Evolutionary conservation across 2,329 filamentous ascomycete genomes (phyloP).

Genomic region (Pyricularia sp.): DNA sequence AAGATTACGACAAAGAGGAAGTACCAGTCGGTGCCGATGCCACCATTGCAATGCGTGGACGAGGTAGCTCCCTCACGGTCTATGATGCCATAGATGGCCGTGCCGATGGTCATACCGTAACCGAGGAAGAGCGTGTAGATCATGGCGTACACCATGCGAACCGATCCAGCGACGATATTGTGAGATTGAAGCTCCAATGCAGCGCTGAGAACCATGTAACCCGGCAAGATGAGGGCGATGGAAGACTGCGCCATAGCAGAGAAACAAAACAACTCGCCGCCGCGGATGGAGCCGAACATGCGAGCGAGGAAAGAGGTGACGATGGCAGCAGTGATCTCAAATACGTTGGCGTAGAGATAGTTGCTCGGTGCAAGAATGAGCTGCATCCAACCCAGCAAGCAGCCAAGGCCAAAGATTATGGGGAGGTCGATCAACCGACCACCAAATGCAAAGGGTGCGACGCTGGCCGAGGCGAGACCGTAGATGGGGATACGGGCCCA

Average conservation of each 20-base stretch:
- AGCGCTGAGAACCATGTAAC: slow-evolving; percentile 52
- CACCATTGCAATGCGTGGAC: slow-evolving; percentile 28
- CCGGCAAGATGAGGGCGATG: slow-evolving; percentile 65
- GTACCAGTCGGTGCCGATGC: slow-evolving; percentile 32
- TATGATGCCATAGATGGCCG: slow-evolving; percentile 52
- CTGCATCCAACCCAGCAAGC: slow-evolving; percentile 64
- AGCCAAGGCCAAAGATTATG: slow-evolving; percentile 66
- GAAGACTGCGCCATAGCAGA: slow-evolving; percentile 64
- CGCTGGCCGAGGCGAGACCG: slow-evolving; percentile 64
- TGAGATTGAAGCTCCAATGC: slow-evolving; percentile 60
- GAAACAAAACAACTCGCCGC: slow-evolving; percentile 57
- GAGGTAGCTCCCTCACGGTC: slow-evolving; percentile 40
- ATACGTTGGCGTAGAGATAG: slow-evolving; percentile 47
- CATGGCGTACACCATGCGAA: slow-evolving; percentile 66
- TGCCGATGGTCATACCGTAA: slow-evolving; percentile 62
- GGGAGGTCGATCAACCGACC: slow-evolving; percentile 71
- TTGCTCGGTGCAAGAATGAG: slow-evolving; percentile 63
- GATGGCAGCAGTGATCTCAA: slow-evolving; percentile 41
- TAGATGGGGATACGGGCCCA: slow-evolving; percentile 58
- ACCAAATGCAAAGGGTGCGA: slow-evolving; percentile 73
- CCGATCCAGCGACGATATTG: slow-evolving; percentile 60
- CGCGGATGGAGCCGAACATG: slow-evolving; percentile 56
- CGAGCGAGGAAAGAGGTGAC: slow-evolving; percentile 60
- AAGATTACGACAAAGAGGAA: slow-evolving; percentile 58
- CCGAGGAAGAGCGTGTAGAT: slow-evolving; percentile 66